A percentile compares a stretch with the other conserved stretches of the same genome.
phyloP scores from a whole-genome alignment of 768 basidiomycete species.

The Termitomyces bulborhizus region DNA sequence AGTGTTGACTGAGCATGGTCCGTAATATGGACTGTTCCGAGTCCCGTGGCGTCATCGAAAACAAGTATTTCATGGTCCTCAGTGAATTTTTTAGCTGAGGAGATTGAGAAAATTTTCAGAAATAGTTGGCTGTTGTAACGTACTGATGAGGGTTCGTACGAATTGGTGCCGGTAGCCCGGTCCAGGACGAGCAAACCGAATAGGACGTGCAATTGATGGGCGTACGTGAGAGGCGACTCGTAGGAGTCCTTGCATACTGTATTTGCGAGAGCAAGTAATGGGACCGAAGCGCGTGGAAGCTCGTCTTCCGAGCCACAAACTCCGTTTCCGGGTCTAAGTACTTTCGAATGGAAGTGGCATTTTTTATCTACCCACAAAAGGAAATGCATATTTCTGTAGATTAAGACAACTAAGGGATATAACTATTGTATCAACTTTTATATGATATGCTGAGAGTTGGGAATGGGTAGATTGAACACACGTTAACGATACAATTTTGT shows the following conservation, averaged over 20 bases:
- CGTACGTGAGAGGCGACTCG: constrained; percentile 23
- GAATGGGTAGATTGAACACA: neutral
- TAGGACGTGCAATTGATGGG: constrained; percentile 13
- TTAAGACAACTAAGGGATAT: constrained; percentile 1
- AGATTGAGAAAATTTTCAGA: constrained; percentile 2
- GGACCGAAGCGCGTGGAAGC: neutral
- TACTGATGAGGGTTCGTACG: constrained; percentile 57
- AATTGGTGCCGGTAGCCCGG: constrained; percentile 21
- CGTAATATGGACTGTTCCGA: constrained; percentile 84
- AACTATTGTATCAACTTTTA: constrained; percentile 11
- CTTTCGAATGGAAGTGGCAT: neutral
- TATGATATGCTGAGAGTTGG: constrained; percentile 13
- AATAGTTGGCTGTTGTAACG: constrained; percentile 21
- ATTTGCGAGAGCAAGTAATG: neutral
- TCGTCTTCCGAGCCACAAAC: neutral
- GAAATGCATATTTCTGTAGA: neutral
- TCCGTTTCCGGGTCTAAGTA: constrained; percentile 1
- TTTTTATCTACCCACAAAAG: neutral
- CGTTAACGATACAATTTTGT: neutral
- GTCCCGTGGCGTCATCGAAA: constrained; percentile 68
- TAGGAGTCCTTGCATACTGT: constrained; percentile 33
- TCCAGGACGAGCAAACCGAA: constrained; percentile 14
- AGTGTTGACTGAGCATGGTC: constrained; percentile 87
- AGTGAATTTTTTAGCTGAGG: constrained; percentile 72
- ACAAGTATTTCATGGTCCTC: constrained; percentile 82